Percentiles rank a stretch among this genome's conserved stretches.
phyloP scores from a whole-genome alignment of 1,139 yeast genomes.

The Pneumocystis jirovecii region DNA sequence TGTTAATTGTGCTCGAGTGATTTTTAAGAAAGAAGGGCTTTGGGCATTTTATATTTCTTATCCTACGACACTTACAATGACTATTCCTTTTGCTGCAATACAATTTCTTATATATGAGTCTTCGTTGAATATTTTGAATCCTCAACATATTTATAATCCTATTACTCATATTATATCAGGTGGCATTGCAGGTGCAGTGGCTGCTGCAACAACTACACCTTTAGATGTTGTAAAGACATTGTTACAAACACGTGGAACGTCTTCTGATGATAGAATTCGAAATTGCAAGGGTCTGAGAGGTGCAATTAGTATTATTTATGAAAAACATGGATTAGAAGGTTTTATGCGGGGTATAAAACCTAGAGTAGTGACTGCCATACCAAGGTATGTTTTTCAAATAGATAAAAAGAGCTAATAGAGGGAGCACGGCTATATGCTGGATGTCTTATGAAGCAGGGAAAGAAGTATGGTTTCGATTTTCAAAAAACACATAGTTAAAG shows the following conservation, averaged over 20 bases:
- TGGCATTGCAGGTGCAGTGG: conserved; percentile 88
- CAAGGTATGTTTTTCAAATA: conserved; percentile 23
- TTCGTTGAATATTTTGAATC: conserved; percentile 61
- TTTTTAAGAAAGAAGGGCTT: conserved; percentile 64
- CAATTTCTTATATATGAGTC: conserved; percentile 91
- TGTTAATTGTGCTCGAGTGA: conserved; percentile 28
- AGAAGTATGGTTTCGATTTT: conserved; percentile 2
- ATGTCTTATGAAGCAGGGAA: conserved; percentile 60
- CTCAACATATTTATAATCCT: conserved; percentile 69
- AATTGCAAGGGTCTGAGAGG: conserved; percentile 52
- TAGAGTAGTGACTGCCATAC: conserved; percentile 82
- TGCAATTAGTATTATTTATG: conserved; percentile 57
- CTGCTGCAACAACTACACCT: conserved; percentile 94
- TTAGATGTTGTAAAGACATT: conserved; percentile 89
- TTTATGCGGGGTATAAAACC: conserved; percentile 81
- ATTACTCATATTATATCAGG: conserved; percentile 86
- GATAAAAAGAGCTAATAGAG: not conserved
- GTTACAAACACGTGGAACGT: conserved; percentile 53
- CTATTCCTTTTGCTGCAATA: conserved; percentile 89
- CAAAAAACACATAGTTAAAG: not conserved
- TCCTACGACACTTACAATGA: conserved; percentile 87
- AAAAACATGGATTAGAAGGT: conserved; percentile 51
- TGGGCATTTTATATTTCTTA: conserved; percentile 79
- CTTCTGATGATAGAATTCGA: conserved; percentile 31
- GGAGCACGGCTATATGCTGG: conserved; percentile 91